Evolutionary conservation across 2,329 filamentous ascomycete genomes (phyloP), one percentile per base, ranked within the genome.

Genomic region (Aspergillus niger): DNA sequence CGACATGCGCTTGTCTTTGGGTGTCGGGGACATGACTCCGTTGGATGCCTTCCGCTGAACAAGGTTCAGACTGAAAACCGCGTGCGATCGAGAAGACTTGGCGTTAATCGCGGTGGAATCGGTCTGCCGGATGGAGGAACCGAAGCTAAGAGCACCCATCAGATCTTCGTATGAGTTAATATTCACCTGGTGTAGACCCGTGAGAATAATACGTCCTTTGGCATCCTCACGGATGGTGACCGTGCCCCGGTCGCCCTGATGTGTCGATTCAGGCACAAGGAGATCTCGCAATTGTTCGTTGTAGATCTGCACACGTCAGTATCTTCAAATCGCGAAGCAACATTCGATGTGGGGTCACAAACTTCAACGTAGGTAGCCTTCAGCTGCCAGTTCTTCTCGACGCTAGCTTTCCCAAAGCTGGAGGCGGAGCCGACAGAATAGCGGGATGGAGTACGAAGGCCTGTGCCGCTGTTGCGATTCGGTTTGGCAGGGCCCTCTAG

Each of bases 31-130:
- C 3, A 83, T 78, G 1, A 70, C 63, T n/a, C 69, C 65, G 17
- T 58, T 65, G 1, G 59, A 53, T 76, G 80, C 59, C 77, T 91
- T 95, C 70, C 91, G 91, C 79, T 97, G 72, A 7, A 98, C 84
- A 7, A 99, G 84, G 70, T 98, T 98, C 63, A 99, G 81, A 73
- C 92, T 97, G 78, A 99, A 98, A 30, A 99, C 93, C 36, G 95
- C 95, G 75, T 99, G 95, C 1, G 95, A 99, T 65, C 95, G 92
- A 10, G 95, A 99, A 0, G 95, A 99, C 74, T 97, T 94, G 47
- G 94, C 95, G 73, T 99, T 99, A 72, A 98, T 95, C 3, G 94
- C 95, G 2, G 95, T 99, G 24, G 95, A 90, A 78, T 99, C 95
- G 0, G 95, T 99, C 74, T 99, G 95, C 62, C 95, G 90, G 72